Evolutionary conservation across 495 filamentous ascomycete species (phyloP).

Genomic region (Aspergillus mulundensis): DNA sequence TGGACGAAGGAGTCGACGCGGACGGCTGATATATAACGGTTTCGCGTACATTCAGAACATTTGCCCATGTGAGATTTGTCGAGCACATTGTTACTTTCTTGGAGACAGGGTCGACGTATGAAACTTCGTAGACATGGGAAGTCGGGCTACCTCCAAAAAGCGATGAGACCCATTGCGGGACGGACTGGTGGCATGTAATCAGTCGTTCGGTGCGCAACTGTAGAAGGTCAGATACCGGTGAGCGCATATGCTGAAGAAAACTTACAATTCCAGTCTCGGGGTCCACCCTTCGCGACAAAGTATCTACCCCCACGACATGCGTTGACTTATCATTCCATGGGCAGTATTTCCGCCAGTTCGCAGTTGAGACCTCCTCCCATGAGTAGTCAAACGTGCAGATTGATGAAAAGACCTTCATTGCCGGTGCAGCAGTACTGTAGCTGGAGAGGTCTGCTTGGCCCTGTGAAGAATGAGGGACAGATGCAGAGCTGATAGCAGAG

Average conservation of each 20-base stretch:
- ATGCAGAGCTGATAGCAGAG: too few relatives aligned
- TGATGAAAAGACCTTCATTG: conserved; percentile 93
- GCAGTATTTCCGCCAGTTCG: conserved; percentile 98
- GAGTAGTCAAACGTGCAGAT: conserved; percentile 89
- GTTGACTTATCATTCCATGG: conserved; percentile 95
- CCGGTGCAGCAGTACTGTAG: not conserved
- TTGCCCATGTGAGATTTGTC: conserved; percentile 83
- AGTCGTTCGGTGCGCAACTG: conserved; percentile 91
- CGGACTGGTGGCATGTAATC: conserved; percentile 88
- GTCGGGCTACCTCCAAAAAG: conserved; percentile 69
- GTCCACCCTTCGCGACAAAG: conserved; percentile 77
- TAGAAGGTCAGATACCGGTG: conserved; percentile 10
- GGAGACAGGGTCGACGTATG: conserved; percentile 76
- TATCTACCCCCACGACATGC: conserved; percentile 94
- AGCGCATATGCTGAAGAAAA: too few relatives aligned
- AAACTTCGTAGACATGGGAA: conserved; percentile 88
- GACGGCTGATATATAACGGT: conserved; percentile 7
- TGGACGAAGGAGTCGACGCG: not conserved
- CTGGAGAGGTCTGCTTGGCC: too few relatives aligned
- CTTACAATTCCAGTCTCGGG: conserved; percentile 75
- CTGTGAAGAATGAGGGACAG: too few relatives aligned
- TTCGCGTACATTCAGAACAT: conserved; percentile 69
- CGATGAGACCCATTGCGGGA: conserved; percentile 78
- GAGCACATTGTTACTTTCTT: conserved; percentile 93
- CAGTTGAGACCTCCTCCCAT: conserved; percentile 98